Evolutionary conservation across 768 basidiomycete species (phyloP), one percentile per base, ranked within the genome.

Genomic region (Lentinula sp.): DNA sequence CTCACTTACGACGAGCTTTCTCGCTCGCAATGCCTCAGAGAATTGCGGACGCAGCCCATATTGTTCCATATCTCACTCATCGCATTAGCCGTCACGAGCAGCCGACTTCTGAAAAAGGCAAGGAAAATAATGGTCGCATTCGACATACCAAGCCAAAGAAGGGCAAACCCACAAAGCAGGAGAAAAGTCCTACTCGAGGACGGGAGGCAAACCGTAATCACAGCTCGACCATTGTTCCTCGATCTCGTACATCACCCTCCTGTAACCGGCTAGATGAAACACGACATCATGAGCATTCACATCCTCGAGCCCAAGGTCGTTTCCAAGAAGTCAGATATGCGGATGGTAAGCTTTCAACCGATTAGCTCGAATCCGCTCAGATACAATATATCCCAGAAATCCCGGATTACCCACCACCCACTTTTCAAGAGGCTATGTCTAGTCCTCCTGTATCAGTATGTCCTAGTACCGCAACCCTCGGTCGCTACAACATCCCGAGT

Each of bases 371-470:
- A 23, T 23, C n/a, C 20, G 15, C 50, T 33, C 28, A 51, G 16
- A 16, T n/a, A 13, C 45, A 16, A 46, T 35, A 23, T 39, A 20
- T 56, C 4, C 43, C 61, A 67, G 64, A 65, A 33, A 73, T 77
- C 51, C 82, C 85, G 32, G 81, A 89, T 68, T 88, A 87, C 67
- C 87, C 86, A 6, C 90, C 90, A 12, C 90, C 90, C 32, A 83
- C 88, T 12, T 89, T 90, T 65, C 84, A 85, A 62, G 90, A 91
- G 71, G 86, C 86, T 4, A 83, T 81, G 41, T 79, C 77, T 8
- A 77, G 79, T 13, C 76, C 79, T 5, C 68, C 81, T 2, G 54
- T 73, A 58, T 79, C 69, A 61, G 73, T 71, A 61, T 76, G 67
- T 66, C 76, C 73, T 57, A 80, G 66, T 69, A 77, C 67, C 60